Conservation (phyloP, 306 rosid species). For the Pyrus bretschneideri region DNA sequence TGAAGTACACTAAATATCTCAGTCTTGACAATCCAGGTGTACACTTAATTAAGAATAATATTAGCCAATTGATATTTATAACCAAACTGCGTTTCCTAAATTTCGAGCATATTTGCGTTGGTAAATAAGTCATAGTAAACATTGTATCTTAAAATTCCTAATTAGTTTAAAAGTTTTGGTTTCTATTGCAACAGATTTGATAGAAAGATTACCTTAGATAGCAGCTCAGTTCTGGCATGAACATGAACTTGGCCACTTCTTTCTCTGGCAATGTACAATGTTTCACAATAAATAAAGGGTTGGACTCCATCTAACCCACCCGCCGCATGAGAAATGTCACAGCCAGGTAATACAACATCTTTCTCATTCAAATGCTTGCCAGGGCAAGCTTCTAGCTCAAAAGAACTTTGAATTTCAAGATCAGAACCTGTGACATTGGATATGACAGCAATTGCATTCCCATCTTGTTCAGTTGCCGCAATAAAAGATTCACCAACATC, state of each 20-base stretch:
- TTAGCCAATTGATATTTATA: neutral
- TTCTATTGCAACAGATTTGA: neutral
- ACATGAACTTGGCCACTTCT: slow-evolving; percentile 32
- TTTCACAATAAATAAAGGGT: slow-evolving; percentile 22
- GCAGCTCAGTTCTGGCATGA: slow-evolving; percentile 29
- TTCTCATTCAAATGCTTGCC: slow-evolving; percentile 23
- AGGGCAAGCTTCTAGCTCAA: slow-evolving; percentile 9
- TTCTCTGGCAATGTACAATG: slow-evolving; percentile 25
- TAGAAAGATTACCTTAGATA: slow-evolving; percentile 41
- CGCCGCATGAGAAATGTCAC: slow-evolving; percentile 14
- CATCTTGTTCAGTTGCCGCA: slow-evolving; percentile 11
- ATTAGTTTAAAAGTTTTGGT: neutral
- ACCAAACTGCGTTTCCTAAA: neutral
- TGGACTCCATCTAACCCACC: slow-evolving; percentile 16
- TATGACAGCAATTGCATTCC: slow-evolving; percentile 9
- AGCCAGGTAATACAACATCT: slow-evolving; percentile 9
- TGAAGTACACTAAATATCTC: slow-evolving; percentile 8
- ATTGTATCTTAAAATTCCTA: neutral
- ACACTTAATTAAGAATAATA: neutral
- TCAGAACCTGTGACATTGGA: slow-evolving; percentile 10
- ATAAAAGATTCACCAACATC: slow-evolving; percentile 8
- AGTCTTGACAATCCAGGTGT: slow-evolving; percentile 4
- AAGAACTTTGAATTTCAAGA: slow-evolving; percentile 3
- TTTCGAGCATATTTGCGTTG: neutral
- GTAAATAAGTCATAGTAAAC: neutral